These are phyloP conservation scores for Eimeria tenella DNA, from an alignment of 169 alveolate genomes.

Conservation along the genomic window DNA sequence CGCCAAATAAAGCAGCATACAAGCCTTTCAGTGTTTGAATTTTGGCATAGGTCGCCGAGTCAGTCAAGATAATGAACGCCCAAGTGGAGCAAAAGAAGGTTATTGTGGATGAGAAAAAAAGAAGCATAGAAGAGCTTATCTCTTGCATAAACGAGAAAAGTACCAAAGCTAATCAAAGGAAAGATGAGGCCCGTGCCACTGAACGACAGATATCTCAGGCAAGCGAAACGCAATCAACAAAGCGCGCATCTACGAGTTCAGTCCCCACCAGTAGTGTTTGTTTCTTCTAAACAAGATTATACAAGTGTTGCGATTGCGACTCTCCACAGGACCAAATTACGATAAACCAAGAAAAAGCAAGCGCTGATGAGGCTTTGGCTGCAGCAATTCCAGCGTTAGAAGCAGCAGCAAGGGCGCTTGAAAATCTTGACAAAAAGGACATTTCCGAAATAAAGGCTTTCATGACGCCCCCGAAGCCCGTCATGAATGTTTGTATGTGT, in stretches of 20 bases:
- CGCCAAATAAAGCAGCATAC: not conserved
- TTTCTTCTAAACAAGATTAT: not conserved
- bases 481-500: slow-evolving; percentile 88
- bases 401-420: slow-evolving; percentile 91
- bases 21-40: not conserved
- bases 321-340: slow-evolving; percentile 74
- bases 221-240: slow-evolving; percentile 1
- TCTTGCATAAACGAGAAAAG: slow-evolving; percentile 91
- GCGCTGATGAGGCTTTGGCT: slow-evolving; percentile 91
- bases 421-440: slow-evolving; percentile 86
- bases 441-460: slow-evolving; percentile 91
- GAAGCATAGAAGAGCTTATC: slow-evolving; percentile 90
- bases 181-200: slow-evolving; percentile 89
- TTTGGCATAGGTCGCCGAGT: slow-evolving; percentile 92
- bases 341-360: slow-evolving; percentile 87
- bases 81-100: slow-evolving; percentile 92
- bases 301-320: not conserved
- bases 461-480: slow-evolving; percentile 92
- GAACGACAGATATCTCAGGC: slow-evolving; percentile 83
- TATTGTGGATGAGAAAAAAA: slow-evolving; percentile 91
- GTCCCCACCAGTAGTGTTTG: not conserved
- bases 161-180: slow-evolving; percentile 87
- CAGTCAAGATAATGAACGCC: slow-evolving; percentile 83
- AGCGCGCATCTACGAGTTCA: not conserved
- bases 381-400: slow-evolving; percentile 94